Conservation (phyloP, 371 early-diverging fungal species). For the Mucor irregularis region DNA sequence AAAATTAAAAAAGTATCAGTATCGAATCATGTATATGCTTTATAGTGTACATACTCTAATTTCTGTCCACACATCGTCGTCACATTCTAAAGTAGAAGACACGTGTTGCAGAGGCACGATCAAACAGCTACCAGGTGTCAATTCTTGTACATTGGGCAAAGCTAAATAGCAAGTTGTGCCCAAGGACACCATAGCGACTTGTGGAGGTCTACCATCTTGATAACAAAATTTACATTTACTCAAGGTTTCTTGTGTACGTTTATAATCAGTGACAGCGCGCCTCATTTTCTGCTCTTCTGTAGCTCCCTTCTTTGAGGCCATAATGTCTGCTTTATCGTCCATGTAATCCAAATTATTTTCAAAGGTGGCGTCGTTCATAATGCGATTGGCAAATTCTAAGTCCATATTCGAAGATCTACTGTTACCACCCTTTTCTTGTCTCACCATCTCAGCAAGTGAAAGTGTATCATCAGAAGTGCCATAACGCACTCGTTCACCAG, state of each 20-base stretch:
- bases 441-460: slow-evolving; percentile 65
- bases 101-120: slow-evolving; percentile 91
- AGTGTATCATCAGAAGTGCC: slow-evolving; percentile 57
- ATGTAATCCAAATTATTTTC: slow-evolving; percentile 84
- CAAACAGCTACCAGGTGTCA: slow-evolving; percentile 85
- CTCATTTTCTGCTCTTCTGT: slow-evolving; percentile 67
- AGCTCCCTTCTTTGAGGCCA: slow-evolving; percentile 63
- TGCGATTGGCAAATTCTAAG: slow-evolving; percentile 71
- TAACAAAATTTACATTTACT: slow-evolving; percentile 80
- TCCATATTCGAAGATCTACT: slow-evolving; percentile 56
- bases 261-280: slow-evolving; percentile 67
- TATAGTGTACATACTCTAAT: slow-evolving; percentile 60
- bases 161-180: slow-evolving; percentile 82
- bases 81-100: slow-evolving; percentile 79
- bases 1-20: background rate
- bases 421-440: slow-evolving; percentile 65
- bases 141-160: slow-evolving; percentile 71
- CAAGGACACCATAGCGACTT: slow-evolving; percentile 73
- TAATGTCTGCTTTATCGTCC: slow-evolving; percentile 87
- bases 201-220: slow-evolving; percentile 63
- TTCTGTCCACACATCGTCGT: slow-evolving; percentile 93
- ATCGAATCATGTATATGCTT: background rate
- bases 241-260: slow-evolving; percentile 65
- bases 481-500: slow-evolving; percentile 62
- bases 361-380: slow-evolving; percentile 75